These are phyloP conservation scores for Cladosporium oxysporum DNA, from an alignment of 2,329 filamentous ascomycete genomes.

Conservation along the genomic window DNA sequence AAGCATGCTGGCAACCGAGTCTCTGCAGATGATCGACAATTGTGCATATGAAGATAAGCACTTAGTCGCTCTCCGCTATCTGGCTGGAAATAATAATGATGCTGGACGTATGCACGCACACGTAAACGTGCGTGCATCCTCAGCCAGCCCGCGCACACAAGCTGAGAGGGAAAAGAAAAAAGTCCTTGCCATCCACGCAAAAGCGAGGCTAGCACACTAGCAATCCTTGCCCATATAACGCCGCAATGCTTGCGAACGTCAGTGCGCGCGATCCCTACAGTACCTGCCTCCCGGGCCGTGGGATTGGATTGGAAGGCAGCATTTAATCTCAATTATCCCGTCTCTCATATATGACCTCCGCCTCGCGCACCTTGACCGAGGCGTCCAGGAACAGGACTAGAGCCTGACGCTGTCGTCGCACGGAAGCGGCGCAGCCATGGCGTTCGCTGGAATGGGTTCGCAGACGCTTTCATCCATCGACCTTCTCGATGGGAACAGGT, in stretches of 20 bases:
- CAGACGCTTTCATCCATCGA: background rate
- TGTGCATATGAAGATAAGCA: constrained; percentile 8
- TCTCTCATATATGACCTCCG: constrained; percentile 1
- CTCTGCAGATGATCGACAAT: constrained; percentile 5
- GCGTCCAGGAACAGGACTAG: constrained; percentile 4
- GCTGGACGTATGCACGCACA: background rate
- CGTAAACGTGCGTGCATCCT: background rate
- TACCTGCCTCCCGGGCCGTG: constrained; percentile 9
- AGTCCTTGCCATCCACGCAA: background rate
- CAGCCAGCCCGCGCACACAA: constrained; percentile 1
- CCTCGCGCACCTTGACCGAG: background rate
- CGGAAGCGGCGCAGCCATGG: background rate
- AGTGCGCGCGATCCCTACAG: background rate
- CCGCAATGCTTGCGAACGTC: background rate
- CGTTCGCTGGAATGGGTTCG: background rate
- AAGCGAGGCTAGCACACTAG: background rate
- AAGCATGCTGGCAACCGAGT: background rate
- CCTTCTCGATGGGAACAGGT: background rate
- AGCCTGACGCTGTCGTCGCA: background rate
- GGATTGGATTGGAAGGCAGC: background rate
- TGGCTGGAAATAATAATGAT: background rate
- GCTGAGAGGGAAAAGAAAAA: background rate
- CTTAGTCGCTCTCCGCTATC: background rate
- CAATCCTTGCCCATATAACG: background rate
- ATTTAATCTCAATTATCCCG: constrained; percentile 6